phyloP scores from a whole-genome alignment of 2,329 filamentous ascomycete species.

The Fusarium humuli region DNA sequence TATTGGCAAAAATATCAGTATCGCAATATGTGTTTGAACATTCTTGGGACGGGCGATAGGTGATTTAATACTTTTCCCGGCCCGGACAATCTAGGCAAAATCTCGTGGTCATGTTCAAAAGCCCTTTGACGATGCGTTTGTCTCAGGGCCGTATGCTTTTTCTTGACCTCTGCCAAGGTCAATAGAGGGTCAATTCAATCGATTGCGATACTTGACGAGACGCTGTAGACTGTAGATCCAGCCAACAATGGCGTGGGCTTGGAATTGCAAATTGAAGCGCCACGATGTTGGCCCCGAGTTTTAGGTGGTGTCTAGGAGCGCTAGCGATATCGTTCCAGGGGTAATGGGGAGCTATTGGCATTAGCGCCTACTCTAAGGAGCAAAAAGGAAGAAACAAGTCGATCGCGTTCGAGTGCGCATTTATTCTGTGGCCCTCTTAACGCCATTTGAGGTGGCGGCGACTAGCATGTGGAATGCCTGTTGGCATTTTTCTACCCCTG shows the following conservation, averaged over 20 bases:
- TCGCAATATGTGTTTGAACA: not conserved
- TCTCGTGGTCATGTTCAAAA: not conserved
- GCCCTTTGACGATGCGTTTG: not conserved
- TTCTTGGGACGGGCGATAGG: not conserved
- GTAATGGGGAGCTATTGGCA: not conserved
- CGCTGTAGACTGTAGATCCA: not conserved
- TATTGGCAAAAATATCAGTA: not conserved
- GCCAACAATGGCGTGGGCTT: not conserved
- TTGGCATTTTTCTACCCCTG: conserved; percentile 15
- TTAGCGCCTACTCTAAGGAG: not conserved
- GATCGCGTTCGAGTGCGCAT: not conserved
- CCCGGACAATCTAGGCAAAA: not conserved
- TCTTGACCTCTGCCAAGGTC: not conserved
- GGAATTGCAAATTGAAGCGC: not conserved
- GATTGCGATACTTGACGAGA: not conserved
- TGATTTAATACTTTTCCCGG: not conserved
- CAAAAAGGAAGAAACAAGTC: not conserved
- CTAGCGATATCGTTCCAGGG: not conserved
- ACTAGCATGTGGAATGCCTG: conserved; percentile 6
- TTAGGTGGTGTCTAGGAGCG: not conserved
- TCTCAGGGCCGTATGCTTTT: not conserved
- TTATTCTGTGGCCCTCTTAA: not conserved
- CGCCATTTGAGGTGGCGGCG: not conserved
- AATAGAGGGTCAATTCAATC: not conserved
- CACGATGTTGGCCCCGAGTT: not conserved